Evolutionary conservation across 2,329 filamentous ascomycete genomes (phyloP).

Genomic region (Clarireedia homoeocarpa): DNA sequence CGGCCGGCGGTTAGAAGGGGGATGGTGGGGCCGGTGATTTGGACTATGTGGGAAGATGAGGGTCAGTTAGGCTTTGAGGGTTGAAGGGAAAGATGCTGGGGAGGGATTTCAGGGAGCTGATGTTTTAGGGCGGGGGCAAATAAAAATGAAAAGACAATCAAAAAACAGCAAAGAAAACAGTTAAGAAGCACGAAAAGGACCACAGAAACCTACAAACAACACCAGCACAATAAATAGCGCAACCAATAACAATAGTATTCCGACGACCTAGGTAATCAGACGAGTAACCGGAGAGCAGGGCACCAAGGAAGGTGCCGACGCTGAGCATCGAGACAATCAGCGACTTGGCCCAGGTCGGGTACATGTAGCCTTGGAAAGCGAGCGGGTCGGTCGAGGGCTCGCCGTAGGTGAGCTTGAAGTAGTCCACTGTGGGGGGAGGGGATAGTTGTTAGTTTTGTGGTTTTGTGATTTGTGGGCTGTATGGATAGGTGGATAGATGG

Average conservation of each 20-base stretch:
- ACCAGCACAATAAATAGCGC: conserved; percentile 19
- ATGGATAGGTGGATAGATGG: too few species aligned
- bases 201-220: conserved; percentile 1
- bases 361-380: conserved; percentile 28
- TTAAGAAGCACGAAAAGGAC: too few species aligned
- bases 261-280: conserved; percentile 33
- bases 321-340: conserved; percentile 65
- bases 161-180: too few species aligned
- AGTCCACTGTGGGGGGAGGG: neutral
- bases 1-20: conserved; percentile 56
- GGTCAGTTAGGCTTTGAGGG: too few species aligned
- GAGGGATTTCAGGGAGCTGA: too few species aligned
- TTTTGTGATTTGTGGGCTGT: too few species aligned
- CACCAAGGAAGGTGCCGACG: conserved; percentile 67
- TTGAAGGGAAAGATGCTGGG: too few species aligned
- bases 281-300: conserved; percentile 33
- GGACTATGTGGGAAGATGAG: conserved; percentile 18
- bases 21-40: conserved; percentile 37
- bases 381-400: neutral
- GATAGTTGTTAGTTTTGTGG: neutral
- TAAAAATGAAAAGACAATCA: too few species aligned
- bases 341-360: conserved; percentile 53
- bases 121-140: too few species aligned
- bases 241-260: conserved; percentile 21
- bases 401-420: conserved; percentile 3